Conservation (phyloP, 306 rosid genomes). For the Trichosanthes cucumerina region DNA sequence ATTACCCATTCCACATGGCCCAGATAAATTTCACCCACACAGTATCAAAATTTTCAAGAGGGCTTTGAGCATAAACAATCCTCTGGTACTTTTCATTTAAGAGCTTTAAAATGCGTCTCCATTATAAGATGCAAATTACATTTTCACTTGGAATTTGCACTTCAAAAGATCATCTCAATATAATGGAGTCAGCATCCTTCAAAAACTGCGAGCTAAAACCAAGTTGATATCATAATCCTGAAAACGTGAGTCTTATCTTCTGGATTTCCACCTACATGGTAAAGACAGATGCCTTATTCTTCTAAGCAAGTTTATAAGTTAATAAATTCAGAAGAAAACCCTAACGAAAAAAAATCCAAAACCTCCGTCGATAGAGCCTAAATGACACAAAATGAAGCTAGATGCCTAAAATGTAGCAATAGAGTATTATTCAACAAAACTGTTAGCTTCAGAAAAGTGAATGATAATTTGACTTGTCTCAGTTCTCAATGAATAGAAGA, state of each 20-base stretch:
- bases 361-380: not conserved
- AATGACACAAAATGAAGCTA: not conserved
- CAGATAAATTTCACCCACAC: not conserved
- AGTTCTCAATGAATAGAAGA: not conserved
- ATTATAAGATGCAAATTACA: not conserved
- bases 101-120: not conserved
- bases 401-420: not conserved
- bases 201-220: not conserved
- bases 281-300: not conserved
- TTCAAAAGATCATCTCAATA: not conserved
- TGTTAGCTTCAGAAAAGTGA: not conserved
- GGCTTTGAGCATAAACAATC: not conserved
- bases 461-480: not conserved
- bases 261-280: constrained; percentile 7
- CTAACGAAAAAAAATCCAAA: not conserved
- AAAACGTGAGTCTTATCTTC: not conserved
- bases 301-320: not conserved
- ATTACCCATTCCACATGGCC: not conserved
- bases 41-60: not conserved
- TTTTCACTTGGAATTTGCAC: not conserved
- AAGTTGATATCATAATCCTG: not conserved
- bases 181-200: not conserved
- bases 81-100: not conserved
- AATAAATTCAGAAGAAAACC: not conserved
- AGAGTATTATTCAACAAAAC: not conserved